Evolutionary conservation across 768 basidiomycete genomes (phyloP).

Genomic region (Auriscalpium vulgare): DNA sequence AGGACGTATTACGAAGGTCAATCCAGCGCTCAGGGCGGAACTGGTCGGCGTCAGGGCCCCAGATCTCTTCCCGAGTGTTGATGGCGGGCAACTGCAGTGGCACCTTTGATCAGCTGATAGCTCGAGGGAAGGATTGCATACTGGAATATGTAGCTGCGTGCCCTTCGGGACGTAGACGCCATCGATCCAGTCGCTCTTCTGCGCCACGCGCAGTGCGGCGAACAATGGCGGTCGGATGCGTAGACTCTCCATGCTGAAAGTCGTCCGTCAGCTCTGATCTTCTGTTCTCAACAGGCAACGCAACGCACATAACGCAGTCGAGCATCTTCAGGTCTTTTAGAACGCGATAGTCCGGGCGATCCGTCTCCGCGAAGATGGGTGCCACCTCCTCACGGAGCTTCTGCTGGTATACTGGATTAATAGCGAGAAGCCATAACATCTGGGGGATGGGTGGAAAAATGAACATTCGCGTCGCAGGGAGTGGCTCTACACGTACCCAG

Average conservation of each 20-base stretch:
- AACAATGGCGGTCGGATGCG: conserved; percentile 16
- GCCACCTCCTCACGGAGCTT: conserved; percentile 26
- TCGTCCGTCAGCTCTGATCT: not conserved
- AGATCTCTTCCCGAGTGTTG: conserved; percentile 41
- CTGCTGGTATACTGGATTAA: conserved; percentile 24
- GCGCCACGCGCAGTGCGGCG: conserved; percentile 12
- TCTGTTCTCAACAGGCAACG: not conserved
- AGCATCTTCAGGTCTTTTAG: conserved; percentile 11
- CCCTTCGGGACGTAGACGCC: conserved; percentile 36
- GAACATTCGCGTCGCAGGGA: not conserved
- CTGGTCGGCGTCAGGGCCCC: conserved; percentile 46
- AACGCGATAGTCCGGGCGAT: conserved; percentile 13
- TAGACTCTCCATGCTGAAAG: conserved; percentile 13
- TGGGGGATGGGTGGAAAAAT: conserved; percentile 1
- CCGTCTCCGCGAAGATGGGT: conserved; percentile 11
- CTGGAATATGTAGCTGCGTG: conserved; percentile 33
- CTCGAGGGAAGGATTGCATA: not conserved
- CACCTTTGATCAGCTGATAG: too few relatives aligned
- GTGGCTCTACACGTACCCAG: conserved; percentile 20
- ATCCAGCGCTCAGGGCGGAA: conserved; percentile 42
- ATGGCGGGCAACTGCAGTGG: conserved; percentile 35
- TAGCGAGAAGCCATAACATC: conserved; percentile 20
- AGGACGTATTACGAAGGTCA: conserved; percentile 28
- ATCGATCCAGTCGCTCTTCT: conserved; percentile 20
- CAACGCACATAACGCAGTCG: conserved; percentile 15